Evolutionary conservation across 2,329 filamentous ascomycete species (phyloP).

Genomic region (Aspergillus ibericus): DNA sequence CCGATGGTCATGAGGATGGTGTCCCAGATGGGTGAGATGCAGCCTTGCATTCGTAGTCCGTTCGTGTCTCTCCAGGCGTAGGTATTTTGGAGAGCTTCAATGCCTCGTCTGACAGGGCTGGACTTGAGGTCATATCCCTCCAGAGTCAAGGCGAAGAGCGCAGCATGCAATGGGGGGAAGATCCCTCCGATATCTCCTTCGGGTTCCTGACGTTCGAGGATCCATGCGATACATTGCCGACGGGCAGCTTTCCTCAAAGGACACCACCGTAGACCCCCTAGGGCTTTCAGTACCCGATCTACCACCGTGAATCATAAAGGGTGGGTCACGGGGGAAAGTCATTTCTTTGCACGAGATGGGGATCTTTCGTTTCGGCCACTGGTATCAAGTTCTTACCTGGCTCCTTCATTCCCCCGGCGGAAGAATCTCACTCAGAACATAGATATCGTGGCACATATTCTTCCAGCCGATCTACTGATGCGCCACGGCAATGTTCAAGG

Average conservation of each 20-base stretch:
- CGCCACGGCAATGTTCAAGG: too few species aligned
- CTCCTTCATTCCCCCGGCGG: too few species aligned
- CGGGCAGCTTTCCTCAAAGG: conserved; percentile 16
- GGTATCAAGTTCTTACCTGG: too few species aligned
- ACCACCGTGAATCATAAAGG: conserved; percentile 14
- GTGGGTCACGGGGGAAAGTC: too few species aligned
- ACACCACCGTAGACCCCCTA: conserved; percentile 15
- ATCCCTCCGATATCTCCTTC: conserved; percentile 33
- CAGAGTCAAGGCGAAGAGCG: conserved; percentile 27
- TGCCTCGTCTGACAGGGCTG: conserved; percentile 17
- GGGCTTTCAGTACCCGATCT: conserved; percentile 17
- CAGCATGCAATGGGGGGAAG: conserved; percentile 31
- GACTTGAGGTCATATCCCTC: conserved; percentile 25
- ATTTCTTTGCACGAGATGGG: too few species aligned
- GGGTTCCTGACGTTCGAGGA: conserved; percentile 33
- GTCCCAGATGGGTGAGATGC: conserved; percentile 37
- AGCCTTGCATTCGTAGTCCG: too few species aligned
- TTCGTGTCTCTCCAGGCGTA: conserved; percentile 25
- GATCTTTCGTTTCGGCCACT: too few species aligned
- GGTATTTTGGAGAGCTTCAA: conserved; percentile 30
- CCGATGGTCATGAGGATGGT: conserved; percentile 34
- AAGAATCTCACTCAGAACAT: too few species aligned
- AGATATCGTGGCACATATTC: too few species aligned
- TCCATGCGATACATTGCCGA: conserved; percentile 28
- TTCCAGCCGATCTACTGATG: too few species aligned